Base-by-base conservation (phyloP, 768 basidiomycete species). In the Chalciporus sphaerocephalus region DNA sequence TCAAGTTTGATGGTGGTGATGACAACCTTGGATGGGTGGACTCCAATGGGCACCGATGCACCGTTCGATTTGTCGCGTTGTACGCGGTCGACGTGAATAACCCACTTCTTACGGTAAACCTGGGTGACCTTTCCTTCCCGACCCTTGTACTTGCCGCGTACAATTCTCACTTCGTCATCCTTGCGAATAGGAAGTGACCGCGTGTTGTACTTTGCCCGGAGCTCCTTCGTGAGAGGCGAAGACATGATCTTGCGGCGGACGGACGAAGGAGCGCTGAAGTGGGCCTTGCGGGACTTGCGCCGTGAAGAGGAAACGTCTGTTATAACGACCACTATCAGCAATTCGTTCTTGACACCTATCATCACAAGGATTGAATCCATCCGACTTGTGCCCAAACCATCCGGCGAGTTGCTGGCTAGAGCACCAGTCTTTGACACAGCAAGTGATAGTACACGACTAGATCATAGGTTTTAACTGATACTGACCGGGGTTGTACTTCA, bases 81-180 rank as follows among this genome's bases (percentile, higher is more conserved):
- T 45, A 99, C 92, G 66, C 95, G 91, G 72, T 99, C 95, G 65
- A 99, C 89, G 73, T 97, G 87, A 69, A 99, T 87, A 44, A 97
- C 91, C 89, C 91, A 98, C 71, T 95, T 94, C 85, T 95, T 95
- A 69, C 94, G 88, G 80, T 94, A 95, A 54, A 97, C 94, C 72
- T 93, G 87, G 49, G 90, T 91, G 52, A 99, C 84, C 75, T 97
- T 97, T 62, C 95, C 95, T 78, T 99, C 95, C 65, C 93, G 83
- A 41, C 96, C 95, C 79, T 96, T 96, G 82, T 96, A 93, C 70
- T 95, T 94, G 46, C 95, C 95, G 54, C 95, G 81, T 50, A 97
- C 90, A 60, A 99, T 92, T 64, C 87, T 77, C 54, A 98, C 95
- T 73, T 98, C 95, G 69, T 99, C 95, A 60, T 97, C 95, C 70